Evolutionary conservation across 2,329 filamentous ascomycete genomes (phyloP).

Genomic region (Ceratocystis destructans): DNA sequence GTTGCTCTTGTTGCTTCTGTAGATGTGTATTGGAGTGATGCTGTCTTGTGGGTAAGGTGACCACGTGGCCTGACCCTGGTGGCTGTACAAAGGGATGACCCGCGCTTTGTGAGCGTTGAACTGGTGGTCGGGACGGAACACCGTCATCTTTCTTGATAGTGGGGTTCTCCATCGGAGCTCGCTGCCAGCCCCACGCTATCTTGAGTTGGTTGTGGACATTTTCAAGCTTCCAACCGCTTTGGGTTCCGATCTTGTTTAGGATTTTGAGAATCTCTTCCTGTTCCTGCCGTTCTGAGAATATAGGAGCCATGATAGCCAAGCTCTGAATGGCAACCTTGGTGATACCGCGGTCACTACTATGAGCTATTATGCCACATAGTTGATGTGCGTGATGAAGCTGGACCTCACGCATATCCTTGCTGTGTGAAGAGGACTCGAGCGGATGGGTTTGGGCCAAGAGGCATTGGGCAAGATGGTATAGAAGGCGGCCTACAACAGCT

Average conservation of each 20-base stretch:
- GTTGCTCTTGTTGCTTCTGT: slow-evolving; percentile 18
- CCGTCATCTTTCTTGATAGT: not conserved
- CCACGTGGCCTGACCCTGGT: not conserved
- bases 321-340: slow-evolving; percentile 67
- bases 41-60: slow-evolving; percentile 14
- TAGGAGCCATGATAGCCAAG: slow-evolving; percentile 62
- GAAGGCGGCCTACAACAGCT: slow-evolving; percentile 67
- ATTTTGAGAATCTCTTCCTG: slow-evolving; percentile 71
- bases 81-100: not conserved
- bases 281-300: slow-evolving; percentile 52
- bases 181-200: slow-evolving; percentile 62
- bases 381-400: slow-evolving; percentile 65
- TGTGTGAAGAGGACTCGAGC: slow-evolving; percentile 41
- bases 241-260: slow-evolving; percentile 57
- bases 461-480: slow-evolving; percentile 79
- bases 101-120: slow-evolving; percentile 7
- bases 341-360: slow-evolving; percentile 68
- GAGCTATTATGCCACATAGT: slow-evolving; percentile 79
- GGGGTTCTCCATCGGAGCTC: not conserved
- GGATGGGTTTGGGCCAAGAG: slow-evolving; percentile 71
- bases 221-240: slow-evolving; percentile 66
- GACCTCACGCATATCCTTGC: slow-evolving; percentile 54
- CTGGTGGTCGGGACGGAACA: not conserved
- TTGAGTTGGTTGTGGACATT: slow-evolving; percentile 61
- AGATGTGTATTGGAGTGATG: slow-evolving; percentile 12